Evolutionary conservation across 2,329 filamentous ascomycete species (phyloP).

Genomic region (Verticillium nubilum): DNA sequence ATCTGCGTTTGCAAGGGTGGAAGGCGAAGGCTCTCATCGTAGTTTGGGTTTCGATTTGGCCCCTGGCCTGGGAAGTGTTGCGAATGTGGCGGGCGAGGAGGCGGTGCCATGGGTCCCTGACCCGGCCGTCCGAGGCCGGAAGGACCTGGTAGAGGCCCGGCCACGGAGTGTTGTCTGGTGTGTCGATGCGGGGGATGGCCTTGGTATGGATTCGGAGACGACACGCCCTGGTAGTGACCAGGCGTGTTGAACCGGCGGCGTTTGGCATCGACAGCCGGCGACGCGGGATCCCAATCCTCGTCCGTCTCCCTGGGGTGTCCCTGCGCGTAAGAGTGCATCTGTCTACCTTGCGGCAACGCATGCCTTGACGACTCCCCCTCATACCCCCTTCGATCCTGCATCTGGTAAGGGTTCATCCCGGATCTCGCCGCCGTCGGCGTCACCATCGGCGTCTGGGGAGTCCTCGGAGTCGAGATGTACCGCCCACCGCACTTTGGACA

Average conservation of each 20-base stretch:
- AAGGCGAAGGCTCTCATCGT: slow-evolving; percentile 48
- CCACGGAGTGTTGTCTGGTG: slow-evolving; percentile 11
- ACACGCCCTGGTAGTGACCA: slow-evolving; percentile 24
- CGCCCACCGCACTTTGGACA: slow-evolving; percentile 70
- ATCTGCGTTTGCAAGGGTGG: slow-evolving; percentile 46
- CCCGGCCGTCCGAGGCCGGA: slow-evolving; percentile 6
- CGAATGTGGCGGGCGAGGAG: slow-evolving; percentile 38
- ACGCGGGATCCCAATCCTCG: slow-evolving; percentile 32
- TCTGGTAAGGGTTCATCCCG: slow-evolving; percentile 10
- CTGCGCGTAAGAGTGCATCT: slow-evolving; percentile 7
- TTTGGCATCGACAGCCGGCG: slow-evolving; percentile 52
- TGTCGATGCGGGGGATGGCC: slow-evolving; percentile 7
- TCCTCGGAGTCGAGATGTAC: slow-evolving; percentile 57
- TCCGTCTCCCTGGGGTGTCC: slow-evolving; percentile 17
- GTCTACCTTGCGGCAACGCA: slow-evolving; percentile 6
- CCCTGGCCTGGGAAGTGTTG: slow-evolving; percentile 23
- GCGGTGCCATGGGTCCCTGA: slow-evolving; percentile 45
- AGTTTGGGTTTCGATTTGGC: slow-evolving; percentile 37
- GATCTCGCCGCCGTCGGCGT: slow-evolving; percentile 26
- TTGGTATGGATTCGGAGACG: slow-evolving; percentile 8
- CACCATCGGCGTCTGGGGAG: slow-evolving; percentile 45
- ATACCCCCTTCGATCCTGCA: slow-evolving; percentile 4
- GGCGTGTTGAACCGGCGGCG: slow-evolving; percentile 53
- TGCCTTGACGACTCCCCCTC: slow-evolving; percentile 9
- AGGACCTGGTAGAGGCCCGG: slow-evolving; percentile 17